Evolutionary conservation across 306 rosid species (phyloP).

Genomic region (Cucumis melo): DNA sequence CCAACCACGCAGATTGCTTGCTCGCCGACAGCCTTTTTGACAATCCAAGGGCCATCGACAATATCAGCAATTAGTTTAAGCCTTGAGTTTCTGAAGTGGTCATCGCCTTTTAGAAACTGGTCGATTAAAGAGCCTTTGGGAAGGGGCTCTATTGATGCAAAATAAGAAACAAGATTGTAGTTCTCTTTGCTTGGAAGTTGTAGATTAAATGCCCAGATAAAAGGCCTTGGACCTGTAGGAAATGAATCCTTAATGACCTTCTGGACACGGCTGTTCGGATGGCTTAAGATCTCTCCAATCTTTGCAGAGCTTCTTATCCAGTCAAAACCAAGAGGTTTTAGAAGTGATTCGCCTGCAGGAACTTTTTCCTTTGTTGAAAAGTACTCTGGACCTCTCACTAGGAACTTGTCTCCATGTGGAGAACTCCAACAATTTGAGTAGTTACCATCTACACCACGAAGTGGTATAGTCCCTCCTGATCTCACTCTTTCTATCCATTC

Average conservation of each 20-base stretch:
- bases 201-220: constrained; percentile 83
- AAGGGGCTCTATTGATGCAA: constrained; percentile 34
- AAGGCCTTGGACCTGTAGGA: constrained; percentile 46
- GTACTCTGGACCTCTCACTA: constrained; percentile 88
- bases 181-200: constrained; percentile 73
- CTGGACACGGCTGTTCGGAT: constrained; percentile 45
- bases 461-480: constrained; percentile 67
- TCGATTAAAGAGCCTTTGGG: constrained; percentile 57
- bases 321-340: constrained; percentile 85
- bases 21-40: constrained; percentile 78
- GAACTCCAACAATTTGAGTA: constrained; percentile 70
- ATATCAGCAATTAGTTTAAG: constrained; percentile 82
- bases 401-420: constrained; percentile 61
- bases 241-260: constrained; percentile 50
- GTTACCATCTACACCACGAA: constrained; percentile 33
- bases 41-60: constrained; percentile 84
- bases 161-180: constrained; percentile 60
- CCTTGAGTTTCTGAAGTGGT: constrained; percentile 57
- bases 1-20: constrained; percentile 88
- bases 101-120: constrained; percentile 59
- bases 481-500: constrained; percentile 57
- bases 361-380: constrained; percentile 56
- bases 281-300: constrained; percentile 47
- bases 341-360: constrained; percentile 56
- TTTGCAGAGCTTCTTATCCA: constrained; percentile 74